These are phyloP conservation scores for Aspergillus nanangensis DNA, from an alignment of 495 filamentous ascomycete species.

Conservation along the genomic window DNA sequence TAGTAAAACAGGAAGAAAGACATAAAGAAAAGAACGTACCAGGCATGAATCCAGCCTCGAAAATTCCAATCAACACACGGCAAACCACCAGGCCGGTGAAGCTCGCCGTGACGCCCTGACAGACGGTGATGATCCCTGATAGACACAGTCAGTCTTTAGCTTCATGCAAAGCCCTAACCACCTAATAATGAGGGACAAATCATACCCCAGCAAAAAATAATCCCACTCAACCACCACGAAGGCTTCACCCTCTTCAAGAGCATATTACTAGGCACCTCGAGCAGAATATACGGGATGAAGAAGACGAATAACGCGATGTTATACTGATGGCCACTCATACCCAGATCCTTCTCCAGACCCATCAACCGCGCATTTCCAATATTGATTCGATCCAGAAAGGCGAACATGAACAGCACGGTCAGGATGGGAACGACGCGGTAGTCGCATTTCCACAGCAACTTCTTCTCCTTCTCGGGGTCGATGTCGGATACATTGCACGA, in stretches of 20 bases:
- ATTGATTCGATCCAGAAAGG: slow-evolving; percentile 50
- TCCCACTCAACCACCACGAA: slow-evolving; percentile 48
- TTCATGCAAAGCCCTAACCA: background rate
- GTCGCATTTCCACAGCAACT: slow-evolving; percentile 35
- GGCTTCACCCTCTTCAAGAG: slow-evolving; percentile 62
- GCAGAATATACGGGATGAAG: slow-evolving; percentile 62
- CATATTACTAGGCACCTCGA: slow-evolving; percentile 63
- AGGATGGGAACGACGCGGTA: slow-evolving; percentile 36
- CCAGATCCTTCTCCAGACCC: slow-evolving; percentile 55
- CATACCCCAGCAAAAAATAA: slow-evolving; percentile 53
- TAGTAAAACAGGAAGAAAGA: slow-evolving; percentile 1
- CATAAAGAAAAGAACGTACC: slow-evolving; percentile 24
- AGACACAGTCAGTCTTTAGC: background rate
- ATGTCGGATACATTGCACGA: slow-evolving; percentile 3
- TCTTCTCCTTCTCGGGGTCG: slow-evolving; percentile 25
- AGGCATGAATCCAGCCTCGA: slow-evolving; percentile 57
- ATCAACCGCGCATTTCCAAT: slow-evolving; percentile 61
- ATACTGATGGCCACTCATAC: slow-evolving; percentile 50
- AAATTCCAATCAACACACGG: slow-evolving; percentile 52
- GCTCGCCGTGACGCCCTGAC: slow-evolving; percentile 52
- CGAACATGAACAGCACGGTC: slow-evolving; percentile 32
- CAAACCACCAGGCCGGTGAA: slow-evolving; percentile 48
- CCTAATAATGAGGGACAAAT: background rate
- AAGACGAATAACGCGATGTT: slow-evolving; percentile 62
- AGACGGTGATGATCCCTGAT: slow-evolving; percentile 46